phyloP scores from a whole-genome alignment of 345 rosid genomes.

The Pugionium cornutum region DNA sequence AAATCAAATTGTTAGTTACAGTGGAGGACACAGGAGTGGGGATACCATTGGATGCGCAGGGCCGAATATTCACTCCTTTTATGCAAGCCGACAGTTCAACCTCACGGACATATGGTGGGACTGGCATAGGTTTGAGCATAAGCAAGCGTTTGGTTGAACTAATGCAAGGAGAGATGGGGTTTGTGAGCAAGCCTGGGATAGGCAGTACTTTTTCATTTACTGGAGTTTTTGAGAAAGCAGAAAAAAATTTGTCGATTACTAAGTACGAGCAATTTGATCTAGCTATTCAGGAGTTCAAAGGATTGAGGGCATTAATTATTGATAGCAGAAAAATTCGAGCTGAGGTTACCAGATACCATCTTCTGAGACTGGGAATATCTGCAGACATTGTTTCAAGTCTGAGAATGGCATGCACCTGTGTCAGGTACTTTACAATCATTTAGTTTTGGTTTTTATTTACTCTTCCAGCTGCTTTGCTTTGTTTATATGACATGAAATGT shows the following conservation, averaged over 20 bases:
- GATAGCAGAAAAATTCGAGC: conserved; percentile 73
- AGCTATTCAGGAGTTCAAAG: conserved; percentile 54
- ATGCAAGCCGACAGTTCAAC: conserved; percentile 99
- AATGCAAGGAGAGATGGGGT: conserved; percentile 92
- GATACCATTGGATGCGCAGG: conserved; percentile 74
- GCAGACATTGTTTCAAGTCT: conserved; percentile 49
- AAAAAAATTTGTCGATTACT: conserved; percentile 45
- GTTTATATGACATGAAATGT: conserved; percentile 10
- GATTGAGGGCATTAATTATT: conserved; percentile 68
- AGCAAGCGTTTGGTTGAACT: conserved; percentile 88
- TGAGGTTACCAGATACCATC: conserved; percentile 78
- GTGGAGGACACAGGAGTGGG: conserved; percentile 97
- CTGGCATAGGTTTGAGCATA: conserved; percentile 94
- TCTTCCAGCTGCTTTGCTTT: conserved; percentile 15
- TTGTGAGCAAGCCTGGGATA: conserved; percentile 66
- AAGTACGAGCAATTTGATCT: conserved; percentile 51
- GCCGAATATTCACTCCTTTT: conserved; percentile 86
- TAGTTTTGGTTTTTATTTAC: conserved; percentile 6
- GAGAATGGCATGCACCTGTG: conserved; percentile 42
- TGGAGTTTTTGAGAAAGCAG: conserved; percentile 59
- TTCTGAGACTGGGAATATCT: conserved; percentile 65
- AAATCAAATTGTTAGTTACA: conserved; percentile 64
- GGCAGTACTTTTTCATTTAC: conserved; percentile 94
- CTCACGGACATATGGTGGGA: conserved; percentile 93
- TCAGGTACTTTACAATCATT: conserved; percentile 32